Evolutionary conservation across 78 protist genomes (phyloP), one percentile per base, ranked within the genome.

Genomic region (Parvularia atlantis): DNA sequence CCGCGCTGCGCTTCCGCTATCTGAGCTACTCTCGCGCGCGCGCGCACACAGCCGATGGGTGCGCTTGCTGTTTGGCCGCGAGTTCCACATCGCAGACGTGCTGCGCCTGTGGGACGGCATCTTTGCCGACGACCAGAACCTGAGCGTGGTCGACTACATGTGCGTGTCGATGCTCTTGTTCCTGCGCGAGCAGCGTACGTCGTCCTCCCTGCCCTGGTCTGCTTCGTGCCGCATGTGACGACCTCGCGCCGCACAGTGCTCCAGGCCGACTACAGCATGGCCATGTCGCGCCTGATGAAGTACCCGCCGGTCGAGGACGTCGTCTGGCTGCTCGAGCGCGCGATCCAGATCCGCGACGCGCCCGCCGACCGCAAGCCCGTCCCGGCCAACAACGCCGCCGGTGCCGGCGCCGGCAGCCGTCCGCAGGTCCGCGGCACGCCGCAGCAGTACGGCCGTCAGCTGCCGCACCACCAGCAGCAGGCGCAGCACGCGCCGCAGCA

Each of bases 1-100:
- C n/a, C n/a, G n/a, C n/a, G n/a, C n/a, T n/a, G 48, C 69, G 48
- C 26, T 2, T 22, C 13, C 33, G 30, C 37, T 6, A 1, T 65
- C 37, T 13, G 26, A 28, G 43, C 13, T 22, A 41, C 31, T 30
- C 35, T n/a, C n/a, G n/a, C n/a, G 68, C 35, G 35, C 35, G 46
- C 35, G 46, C 46, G 41, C 35, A n/a, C 13, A 31, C n/a, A 68
- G 73, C 37, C 71, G 84, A 22, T 74, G 80, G 85, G 50, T 74
- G 24, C 78, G 78, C 31, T 73, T 81, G 24, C 66, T 81, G 24
- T 52, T 81, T 53, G 78, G 78, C 40, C 80, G 85, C 35, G 85
- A 81, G 65, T 73, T 81, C 64, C 67, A 70, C 36, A 30, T 81
- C 54, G 69, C 39, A 28, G 77, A 81, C 22, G 72, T 81, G 59